These are phyloP conservation scores for Podospora pseudopauciseta DNA, from an alignment of 495 filamentous ascomycete species.

Conservation along the genomic window DNA sequence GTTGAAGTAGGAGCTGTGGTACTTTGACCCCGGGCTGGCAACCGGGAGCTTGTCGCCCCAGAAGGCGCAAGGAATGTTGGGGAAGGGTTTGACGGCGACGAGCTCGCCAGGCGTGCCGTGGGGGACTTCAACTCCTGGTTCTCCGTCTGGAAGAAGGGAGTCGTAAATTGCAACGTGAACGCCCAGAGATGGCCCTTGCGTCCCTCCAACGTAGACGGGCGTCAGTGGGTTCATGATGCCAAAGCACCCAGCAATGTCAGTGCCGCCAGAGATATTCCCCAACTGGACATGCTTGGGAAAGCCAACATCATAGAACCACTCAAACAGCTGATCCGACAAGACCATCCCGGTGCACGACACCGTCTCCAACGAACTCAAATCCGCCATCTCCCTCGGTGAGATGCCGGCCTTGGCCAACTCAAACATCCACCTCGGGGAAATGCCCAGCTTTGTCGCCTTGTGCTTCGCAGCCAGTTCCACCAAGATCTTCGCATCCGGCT, in stretches of 20 bases:
- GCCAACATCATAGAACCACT: slow-evolving; percentile 79
- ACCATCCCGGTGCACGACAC: slow-evolving; percentile 78
- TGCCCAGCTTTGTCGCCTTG: slow-evolving; percentile 59
- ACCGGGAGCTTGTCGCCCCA: slow-evolving; percentile 53
- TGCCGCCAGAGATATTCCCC: slow-evolving; percentile 72
- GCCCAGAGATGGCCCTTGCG: slow-evolving; percentile 60
- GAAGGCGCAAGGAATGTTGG: slow-evolving; percentile 69
- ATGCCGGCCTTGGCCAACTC: slow-evolving; percentile 61
- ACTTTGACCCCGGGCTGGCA: slow-evolving; percentile 49
- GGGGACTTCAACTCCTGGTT: slow-evolving; percentile 47
- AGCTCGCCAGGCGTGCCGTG: slow-evolving; percentile 69
- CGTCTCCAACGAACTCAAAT: slow-evolving; percentile 54
- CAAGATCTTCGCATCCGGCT: slow-evolving; percentile 58
- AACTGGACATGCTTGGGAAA: slow-evolving; percentile 64
- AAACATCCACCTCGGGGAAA: slow-evolving; percentile 69
- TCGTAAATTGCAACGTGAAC: slow-evolving; percentile 66
- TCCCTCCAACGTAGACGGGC: slow-evolving; percentile 69
- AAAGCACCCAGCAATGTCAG: slow-evolving; percentile 72
- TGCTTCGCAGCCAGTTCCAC: slow-evolving; percentile 57
- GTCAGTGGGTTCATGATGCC: slow-evolving; percentile 63
- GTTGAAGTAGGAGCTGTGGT: slow-evolving; percentile 68
- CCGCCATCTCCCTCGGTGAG: slow-evolving; percentile 55
- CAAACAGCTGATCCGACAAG: slow-evolving; percentile 64
- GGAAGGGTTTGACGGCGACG: slow-evolving; percentile 64
- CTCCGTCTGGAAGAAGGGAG: slow-evolving; percentile 52